Percentiles rank a stretch among this genome's conserved stretches.
These are phyloP conservation scores for Zasmidium angulare DNA, from an alignment of 2,329 filamentous ascomycete genomes.

Conservation along the genomic window DNA sequence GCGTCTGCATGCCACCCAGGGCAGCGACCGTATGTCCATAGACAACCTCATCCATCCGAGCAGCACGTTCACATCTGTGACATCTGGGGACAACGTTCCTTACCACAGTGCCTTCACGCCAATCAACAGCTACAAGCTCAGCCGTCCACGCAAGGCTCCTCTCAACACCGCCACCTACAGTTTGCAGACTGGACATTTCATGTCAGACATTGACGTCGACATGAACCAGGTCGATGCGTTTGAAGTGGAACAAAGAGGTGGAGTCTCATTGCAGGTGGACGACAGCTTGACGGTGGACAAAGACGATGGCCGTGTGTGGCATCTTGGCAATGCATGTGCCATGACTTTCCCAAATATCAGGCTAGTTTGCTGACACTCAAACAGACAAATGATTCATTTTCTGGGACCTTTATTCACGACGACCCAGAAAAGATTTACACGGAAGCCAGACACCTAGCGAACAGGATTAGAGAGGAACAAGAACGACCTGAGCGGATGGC, in stretches of 20 bases:
- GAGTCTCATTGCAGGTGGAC: background rate
- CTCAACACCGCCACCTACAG: background rate
- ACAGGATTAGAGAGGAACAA: slow-evolving; percentile 1
- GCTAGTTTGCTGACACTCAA: slow-evolving; percentile 5
- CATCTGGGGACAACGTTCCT: background rate
- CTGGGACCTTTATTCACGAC: slow-evolving; percentile 11
- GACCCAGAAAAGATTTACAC: slow-evolving; percentile 5
- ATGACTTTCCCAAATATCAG: background rate
- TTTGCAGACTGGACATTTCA: background rate
- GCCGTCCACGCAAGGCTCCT: background rate
- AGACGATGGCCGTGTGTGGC: slow-evolving; percentile 18
- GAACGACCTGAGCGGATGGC: slow-evolving; percentile 3
- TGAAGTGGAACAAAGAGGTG: background rate
- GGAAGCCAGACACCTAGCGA: slow-evolving; percentile 1
- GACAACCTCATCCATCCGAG: background rate
- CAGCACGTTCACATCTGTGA: background rate
- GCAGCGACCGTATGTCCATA: background rate
- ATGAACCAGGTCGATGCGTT: slow-evolving; percentile 4
- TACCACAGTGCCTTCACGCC: background rate
- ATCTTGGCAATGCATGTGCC: slow-evolving; percentile 19
- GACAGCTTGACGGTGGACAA: slow-evolving; percentile 9
- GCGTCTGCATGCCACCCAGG: background rate
- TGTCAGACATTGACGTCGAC: background rate
- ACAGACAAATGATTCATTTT: slow-evolving; percentile 16
- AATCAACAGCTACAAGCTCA: background rate